These are phyloP conservation scores for Orobanche coerulescens DNA, from an alignment of 257 asterid genomes.

Conservation along the genomic window DNA sequence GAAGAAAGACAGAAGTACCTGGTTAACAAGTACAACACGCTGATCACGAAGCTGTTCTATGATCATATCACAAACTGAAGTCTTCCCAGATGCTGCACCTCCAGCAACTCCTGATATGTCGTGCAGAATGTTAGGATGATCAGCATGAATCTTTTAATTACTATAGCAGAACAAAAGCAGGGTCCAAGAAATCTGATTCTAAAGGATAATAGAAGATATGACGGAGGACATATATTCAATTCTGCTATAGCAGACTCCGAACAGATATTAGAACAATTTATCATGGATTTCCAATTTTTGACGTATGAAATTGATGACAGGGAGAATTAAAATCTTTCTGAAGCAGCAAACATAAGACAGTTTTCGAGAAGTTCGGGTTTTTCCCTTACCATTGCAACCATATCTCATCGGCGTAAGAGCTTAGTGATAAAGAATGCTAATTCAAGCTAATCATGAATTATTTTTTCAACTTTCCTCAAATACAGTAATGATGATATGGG, in stretches of 20 bases:
- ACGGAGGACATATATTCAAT: conserved; percentile 2
- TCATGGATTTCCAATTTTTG: not conserved
- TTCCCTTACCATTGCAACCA: not conserved
- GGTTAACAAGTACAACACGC: conserved; percentile 96
- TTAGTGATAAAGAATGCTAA: not conserved
- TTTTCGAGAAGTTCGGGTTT: conserved; percentile 9
- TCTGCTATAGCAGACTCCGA: conserved; percentile 1
- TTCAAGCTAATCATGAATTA: not conserved
- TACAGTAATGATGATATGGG: not conserved
- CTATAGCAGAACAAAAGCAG: not conserved
- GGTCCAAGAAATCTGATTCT: not conserved
- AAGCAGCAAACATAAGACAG: conserved; percentile 1
- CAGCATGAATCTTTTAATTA: conserved; percentile 13
- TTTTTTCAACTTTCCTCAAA: not conserved
- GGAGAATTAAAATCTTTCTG: not conserved
- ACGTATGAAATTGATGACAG: not conserved
- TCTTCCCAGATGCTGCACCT: conserved; percentile 99
- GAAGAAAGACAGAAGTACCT: conserved; percentile 37
- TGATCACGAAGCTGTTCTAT: conserved; percentile 96
- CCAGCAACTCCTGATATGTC: conserved; percentile 82
- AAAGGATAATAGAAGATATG: not conserved
- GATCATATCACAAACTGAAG: conserved; percentile 97
- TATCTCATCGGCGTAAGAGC: not conserved
- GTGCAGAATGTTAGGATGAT: conserved; percentile 12
- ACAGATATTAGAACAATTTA: not conserved